Percentiles rank a stretch among this genome's conserved stretches.
phyloP scores from a whole-genome alignment of 768 basidiomycete genomes.

The Bullera alba region DNA sequence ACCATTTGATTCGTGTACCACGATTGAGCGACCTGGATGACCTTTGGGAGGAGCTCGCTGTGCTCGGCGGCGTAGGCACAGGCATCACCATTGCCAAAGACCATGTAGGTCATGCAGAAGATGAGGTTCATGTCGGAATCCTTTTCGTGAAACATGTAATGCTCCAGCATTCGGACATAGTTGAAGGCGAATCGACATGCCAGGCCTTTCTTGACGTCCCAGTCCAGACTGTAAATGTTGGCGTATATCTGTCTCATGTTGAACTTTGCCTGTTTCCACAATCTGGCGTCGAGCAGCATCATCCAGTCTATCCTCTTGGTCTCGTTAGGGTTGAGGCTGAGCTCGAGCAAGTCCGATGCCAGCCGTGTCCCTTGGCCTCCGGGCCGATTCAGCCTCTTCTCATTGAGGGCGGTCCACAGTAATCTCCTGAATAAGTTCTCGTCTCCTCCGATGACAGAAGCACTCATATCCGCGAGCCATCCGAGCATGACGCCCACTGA shows the following conservation, averaged over 20 bases:
- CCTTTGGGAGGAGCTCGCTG: constrained; percentile 64
- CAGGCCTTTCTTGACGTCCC: constrained; percentile 63
- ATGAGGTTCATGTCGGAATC: constrained; percentile 94
- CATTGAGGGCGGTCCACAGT: constrained; percentile 21
- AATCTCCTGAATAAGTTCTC: constrained; percentile 27
- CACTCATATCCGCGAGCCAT: constrained; percentile 35
- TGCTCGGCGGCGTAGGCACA: constrained; percentile 68
- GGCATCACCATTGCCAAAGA: constrained; percentile 85
- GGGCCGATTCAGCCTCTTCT: constrained; percentile 7
- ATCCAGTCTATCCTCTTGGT: constrained; percentile 33
- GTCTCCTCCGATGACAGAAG: constrained; percentile 28
- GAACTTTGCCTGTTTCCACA: constrained; percentile 45
- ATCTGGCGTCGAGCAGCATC: constrained; percentile 31
- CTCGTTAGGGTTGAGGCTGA: constrained; percentile 10
- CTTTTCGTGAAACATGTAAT: constrained; percentile 84
- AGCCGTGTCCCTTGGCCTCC: constrained; percentile 18
- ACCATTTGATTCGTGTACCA: constrained; percentile 96
- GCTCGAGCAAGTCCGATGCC: constrained; percentile 21
- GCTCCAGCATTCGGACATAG: constrained; percentile 79
- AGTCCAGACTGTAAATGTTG: constrained; percentile 14
- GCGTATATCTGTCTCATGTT: constrained; percentile 39
- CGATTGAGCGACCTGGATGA: constrained; percentile 74
- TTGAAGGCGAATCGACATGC: constrained; percentile 76
- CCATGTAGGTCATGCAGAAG: constrained; percentile 68
- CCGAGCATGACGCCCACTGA: constrained; percentile 67